Evolutionary conservation across 2,329 filamentous ascomycete genomes (phyloP).

Genomic region (Dothistroma septosporum): DNA sequence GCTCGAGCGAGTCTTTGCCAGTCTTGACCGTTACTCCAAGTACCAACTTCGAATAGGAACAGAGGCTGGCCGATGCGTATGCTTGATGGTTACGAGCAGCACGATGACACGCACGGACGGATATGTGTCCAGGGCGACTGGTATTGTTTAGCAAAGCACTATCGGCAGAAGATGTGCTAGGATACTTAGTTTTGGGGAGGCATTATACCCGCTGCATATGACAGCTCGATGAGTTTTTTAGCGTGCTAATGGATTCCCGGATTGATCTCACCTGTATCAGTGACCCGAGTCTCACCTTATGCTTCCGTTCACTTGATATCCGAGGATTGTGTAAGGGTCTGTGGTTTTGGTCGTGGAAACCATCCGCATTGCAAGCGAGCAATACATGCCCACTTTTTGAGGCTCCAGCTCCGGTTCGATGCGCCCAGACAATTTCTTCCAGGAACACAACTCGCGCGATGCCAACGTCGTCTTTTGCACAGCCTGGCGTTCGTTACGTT

Average conservation of each 20-base stretch:
- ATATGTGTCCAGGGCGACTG: background rate
- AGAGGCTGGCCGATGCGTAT: background rate
- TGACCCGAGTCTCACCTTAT: background rate
- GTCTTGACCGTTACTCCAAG: conserved; percentile 1
- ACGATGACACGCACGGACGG: background rate
- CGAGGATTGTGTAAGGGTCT: too few relatives aligned
- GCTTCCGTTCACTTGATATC: background rate
- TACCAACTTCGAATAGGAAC: conserved; percentile 5
- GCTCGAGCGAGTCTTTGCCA: conserved; percentile 8
- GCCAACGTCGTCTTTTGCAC: background rate
- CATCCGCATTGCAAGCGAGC: background rate
- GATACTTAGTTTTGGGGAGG: conserved; percentile 1
- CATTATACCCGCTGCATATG: conserved; percentile 3
- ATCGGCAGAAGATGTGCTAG: background rate
- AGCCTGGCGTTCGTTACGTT: background rate
- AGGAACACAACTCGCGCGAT: background rate
- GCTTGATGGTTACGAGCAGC: background rate
- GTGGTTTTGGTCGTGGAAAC: background rate
- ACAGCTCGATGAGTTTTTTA: background rate
- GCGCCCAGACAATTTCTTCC: background rate
- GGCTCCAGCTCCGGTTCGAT: background rate
- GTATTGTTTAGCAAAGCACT: background rate
- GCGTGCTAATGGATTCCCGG: background rate
- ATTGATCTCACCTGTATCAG: background rate
- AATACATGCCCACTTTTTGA: background rate